These are phyloP conservation scores for Citrus medica DNA, from an alignment of 345 rosid species.

Conservation along the genomic window DNA sequence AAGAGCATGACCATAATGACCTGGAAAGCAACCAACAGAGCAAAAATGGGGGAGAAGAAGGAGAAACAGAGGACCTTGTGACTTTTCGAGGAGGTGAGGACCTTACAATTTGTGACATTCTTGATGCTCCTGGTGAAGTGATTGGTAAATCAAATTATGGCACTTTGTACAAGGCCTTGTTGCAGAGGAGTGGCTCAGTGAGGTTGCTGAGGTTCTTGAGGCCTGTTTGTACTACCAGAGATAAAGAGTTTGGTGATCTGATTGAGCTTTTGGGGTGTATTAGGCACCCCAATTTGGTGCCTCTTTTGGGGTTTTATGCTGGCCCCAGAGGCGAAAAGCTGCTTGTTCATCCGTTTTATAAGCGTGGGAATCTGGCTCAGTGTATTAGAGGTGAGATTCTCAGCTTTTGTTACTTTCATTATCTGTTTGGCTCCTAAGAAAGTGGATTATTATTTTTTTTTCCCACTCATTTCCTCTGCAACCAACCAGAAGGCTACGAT, in stretches of 20 bases:
- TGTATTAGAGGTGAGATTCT: conserved; percentile 62
- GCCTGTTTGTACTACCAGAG: conserved; percentile 60
- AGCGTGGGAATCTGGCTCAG: conserved; percentile 62
- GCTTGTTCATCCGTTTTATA: conserved; percentile 69
- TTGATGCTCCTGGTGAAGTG: conserved; percentile 97
- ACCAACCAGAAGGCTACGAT: neutral
- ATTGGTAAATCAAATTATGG: conserved; percentile 88
- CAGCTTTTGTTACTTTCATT: neutral
- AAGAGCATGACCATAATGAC: conserved; percentile 24
- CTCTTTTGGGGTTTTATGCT: conserved; percentile 81
- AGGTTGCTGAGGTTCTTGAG: conserved; percentile 78
- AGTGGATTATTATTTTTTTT: neutral
- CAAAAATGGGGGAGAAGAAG: conserved; percentile 18
- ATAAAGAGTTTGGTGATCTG: conserved; percentile 43
- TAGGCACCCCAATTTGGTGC: conserved; percentile 77
- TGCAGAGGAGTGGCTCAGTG: conserved; percentile 48
- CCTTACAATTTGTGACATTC: conserved; percentile 70
- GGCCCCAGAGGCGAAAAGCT: conserved; percentile 96
- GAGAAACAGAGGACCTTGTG: conserved; percentile 51
- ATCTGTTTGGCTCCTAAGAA: conserved; percentile 16
- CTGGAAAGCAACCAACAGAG: conserved; percentile 28
- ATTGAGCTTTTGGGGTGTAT: conserved; percentile 55
- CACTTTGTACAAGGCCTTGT: conserved; percentile 74
- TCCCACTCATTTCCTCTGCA: neutral
- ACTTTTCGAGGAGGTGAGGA: conserved; percentile 67